A percentile compares a stretch with the other conserved stretches of the same genome.
Evolutionary conservation across 2,329 filamentous ascomycete genomes (phyloP).

Genomic region (Didymella pomorum): DNA sequence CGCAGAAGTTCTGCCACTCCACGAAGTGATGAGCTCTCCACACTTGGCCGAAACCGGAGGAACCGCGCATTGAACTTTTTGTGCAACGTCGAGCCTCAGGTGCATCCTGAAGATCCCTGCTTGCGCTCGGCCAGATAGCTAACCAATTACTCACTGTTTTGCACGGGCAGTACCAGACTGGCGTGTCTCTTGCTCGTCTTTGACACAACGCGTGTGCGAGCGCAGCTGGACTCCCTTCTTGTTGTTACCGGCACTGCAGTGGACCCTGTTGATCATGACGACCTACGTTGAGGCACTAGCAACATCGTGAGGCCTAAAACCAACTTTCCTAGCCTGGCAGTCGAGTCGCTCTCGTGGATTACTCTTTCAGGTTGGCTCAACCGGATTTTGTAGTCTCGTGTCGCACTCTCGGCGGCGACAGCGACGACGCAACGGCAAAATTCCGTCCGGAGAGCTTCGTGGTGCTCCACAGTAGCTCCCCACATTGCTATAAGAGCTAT

Average conservation of each 20-base stretch:
- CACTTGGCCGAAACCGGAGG: conserved; percentile 24
- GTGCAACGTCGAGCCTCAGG: conserved; percentile 1
- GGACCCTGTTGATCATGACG: conserved; percentile 21
- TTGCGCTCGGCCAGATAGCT: conserved; percentile 3
- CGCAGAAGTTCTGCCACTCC: conserved; percentile 14
- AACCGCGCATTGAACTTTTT: conserved; percentile 12
- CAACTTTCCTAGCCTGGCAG: conserved; percentile 7
- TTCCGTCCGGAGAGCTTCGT: conserved; percentile 19
- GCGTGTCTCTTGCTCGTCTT: background rate
- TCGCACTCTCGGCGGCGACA: conserved; percentile 16
- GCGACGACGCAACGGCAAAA: conserved; percentile 21
- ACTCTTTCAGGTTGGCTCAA: conserved; percentile 11
- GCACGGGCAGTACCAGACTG: background rate
- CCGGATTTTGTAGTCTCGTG: conserved; percentile 12
- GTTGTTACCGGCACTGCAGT: background rate
- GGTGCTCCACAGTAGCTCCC: conserved; percentile 21
- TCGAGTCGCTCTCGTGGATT: conserved; percentile 7
- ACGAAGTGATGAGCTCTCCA: conserved; percentile 7
- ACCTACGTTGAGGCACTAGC: conserved; percentile 19
- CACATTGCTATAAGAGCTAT: conserved; percentile 21
- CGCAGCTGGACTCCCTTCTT: background rate
- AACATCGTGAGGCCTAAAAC: conserved; percentile 13
- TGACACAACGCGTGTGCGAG: background rate
- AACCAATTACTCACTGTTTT: background rate
- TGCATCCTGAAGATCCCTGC: conserved; percentile 1